phyloP scores from a whole-genome alignment of 163 green algal species.

The Chloroidium sp. region DNA sequence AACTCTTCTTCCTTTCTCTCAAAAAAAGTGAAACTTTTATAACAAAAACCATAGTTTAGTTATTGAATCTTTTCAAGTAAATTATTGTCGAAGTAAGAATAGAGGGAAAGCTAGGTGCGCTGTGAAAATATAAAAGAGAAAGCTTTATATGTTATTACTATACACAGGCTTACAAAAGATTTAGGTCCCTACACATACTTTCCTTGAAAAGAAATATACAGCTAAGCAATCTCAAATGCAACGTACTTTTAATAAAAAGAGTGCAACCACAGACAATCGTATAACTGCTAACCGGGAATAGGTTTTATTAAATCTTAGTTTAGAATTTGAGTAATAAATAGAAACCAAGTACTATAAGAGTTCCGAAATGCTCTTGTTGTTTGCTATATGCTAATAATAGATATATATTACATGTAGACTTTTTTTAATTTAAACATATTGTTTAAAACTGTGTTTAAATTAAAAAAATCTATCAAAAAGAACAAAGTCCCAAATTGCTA shows the following conservation, averaged over 20 bases:
- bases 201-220: no score
- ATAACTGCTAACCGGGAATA: no score
- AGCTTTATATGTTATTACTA: no score
- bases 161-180: neutral
- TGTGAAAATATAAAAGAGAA: no score
- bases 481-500: neutral
- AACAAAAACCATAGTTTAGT: neutral
- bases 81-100: no score
- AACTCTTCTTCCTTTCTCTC: neutral
- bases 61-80: no score
- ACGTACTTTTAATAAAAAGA: no score
- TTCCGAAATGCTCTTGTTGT: neutral
- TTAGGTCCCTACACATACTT: neutral
- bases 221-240: no score
- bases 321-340: neutral
- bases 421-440: neutral
- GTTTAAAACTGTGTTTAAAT: constrained; percentile 7
- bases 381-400: neutral
- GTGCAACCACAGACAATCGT: no score
- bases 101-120: no score
- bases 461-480: constrained; percentile 14
- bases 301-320: no score
- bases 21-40: neutral
- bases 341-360: constrained; percentile 19
- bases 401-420: no score